Base-by-base conservation (phyloP, 371 early-diverging fungal genomes). In the Parasitella parasitica region DNA sequence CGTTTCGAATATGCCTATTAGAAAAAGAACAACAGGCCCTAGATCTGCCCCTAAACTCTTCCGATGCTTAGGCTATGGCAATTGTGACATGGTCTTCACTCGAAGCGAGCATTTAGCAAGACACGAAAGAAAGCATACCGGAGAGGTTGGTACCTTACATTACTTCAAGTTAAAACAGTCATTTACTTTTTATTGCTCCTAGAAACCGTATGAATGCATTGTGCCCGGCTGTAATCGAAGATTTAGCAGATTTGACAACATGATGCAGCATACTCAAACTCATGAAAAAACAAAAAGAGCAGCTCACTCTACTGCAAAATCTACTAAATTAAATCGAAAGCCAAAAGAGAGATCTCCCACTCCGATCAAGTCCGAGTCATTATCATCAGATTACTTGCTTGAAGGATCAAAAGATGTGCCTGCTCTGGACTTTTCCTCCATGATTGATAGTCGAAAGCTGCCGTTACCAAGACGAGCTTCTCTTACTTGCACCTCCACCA, bases 121-220 rank as follows among this genome's bases (percentile, higher is more conserved):
- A 38, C 82, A 81, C 43, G 76, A 77, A 54, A 70, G 81, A 69
- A 86, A 86, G 39, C 86, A 86, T 53, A 86, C 86, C 26, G 86
- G 86, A 43, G 86, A 86, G 69, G 80, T 79, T n/a, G 71, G 24
- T 32, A 41, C 46, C 16, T 38, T 24, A n/a, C n/a, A n/a, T n/a
- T n/a, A n/a, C n/a, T n/a, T n/a, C n/a, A n/a, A n/a, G n/a, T n/a
- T n/a, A n/a, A n/a, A n/a, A n/a, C n/a, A n/a, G n/a, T n/a, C n/a
- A n/a, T n/a, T n/a, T n/a, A n/a, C n/a, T n/a, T n/a, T n/a, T n/a
- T n/a, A n/a, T n/a, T n/a, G n/a, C n/a, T 18, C 18, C 16, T 41
- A 69, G 66, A 70, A 70, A 66, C 70, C 70, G 36, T 70, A 70
- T 37, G 43, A 61, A 34, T 70, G 70, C 37, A 41, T 62, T 39